Evolutionary conservation across 306 rosid genomes (phyloP).

Genomic region (Cicer judaicum): DNA sequence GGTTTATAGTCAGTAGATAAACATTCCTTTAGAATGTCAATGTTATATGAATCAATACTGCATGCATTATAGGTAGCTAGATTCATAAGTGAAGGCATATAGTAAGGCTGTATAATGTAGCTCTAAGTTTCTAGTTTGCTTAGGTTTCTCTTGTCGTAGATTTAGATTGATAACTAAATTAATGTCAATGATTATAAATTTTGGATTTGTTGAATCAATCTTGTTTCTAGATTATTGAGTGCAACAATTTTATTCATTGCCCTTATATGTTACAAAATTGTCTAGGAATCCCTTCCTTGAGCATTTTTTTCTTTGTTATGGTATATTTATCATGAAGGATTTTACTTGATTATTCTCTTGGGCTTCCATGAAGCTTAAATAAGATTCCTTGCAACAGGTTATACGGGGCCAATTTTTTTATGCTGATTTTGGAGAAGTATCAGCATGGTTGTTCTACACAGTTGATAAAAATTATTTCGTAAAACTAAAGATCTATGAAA

Average conservation of each 20-base stretch:
- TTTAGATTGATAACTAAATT: slow-evolving; percentile 19
- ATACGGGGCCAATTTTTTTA: slow-evolving; percentile 7
- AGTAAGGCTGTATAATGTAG: slow-evolving; percentile 14
- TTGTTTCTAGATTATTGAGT: slow-evolving; percentile 11
- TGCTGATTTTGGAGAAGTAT: slow-evolving; percentile 29
- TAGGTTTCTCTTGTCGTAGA: slow-evolving; percentile 1
- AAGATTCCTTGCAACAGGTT: slow-evolving; percentile 13
- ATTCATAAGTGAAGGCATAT: slow-evolving; percentile 8
- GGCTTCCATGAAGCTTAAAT: not conserved
- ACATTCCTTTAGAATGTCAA: slow-evolving; percentile 14
- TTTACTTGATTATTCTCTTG: slow-evolving; percentile 35
- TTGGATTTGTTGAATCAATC: slow-evolving; percentile 9
- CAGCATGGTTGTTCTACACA: not conserved
- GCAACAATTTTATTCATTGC: slow-evolving; percentile 18
- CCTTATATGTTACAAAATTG: slow-evolving; percentile 20
- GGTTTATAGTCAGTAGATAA: slow-evolving; percentile 1
- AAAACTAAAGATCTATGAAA: not conserved
- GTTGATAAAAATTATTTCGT: not conserved
- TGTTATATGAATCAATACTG: slow-evolving; percentile 3
- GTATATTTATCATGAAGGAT: slow-evolving; percentile 19
- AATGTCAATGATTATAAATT: slow-evolving; percentile 27
- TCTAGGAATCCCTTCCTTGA: slow-evolving; percentile 25
- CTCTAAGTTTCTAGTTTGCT: slow-evolving; percentile 9
- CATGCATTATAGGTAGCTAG: slow-evolving; percentile 32
- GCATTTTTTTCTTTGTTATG: slow-evolving; percentile 20